These are phyloP conservation scores for Aspergillus carlsbadensis DNA, from an alignment of 495 filamentous ascomycete species.

Conservation along the genomic window DNA sequence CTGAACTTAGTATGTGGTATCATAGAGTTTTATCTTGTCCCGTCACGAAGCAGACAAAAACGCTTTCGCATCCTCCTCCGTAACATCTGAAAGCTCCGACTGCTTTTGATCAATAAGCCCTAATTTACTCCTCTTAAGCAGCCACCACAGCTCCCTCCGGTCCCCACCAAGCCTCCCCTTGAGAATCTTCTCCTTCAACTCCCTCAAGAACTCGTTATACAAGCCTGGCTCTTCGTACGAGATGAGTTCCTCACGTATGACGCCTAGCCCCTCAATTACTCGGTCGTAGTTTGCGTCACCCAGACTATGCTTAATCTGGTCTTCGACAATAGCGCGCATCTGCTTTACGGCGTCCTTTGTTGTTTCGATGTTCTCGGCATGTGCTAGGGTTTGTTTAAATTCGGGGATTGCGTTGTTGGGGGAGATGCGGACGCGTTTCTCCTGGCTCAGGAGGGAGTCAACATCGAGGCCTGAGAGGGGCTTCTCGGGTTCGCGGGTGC, in stretches of 20 bases:
- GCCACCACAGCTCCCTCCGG: conserved; percentile 79
- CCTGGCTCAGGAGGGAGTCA: conserved; percentile 65
- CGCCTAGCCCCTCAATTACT: conserved; percentile 72
- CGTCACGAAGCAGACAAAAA: conserved; percentile 33
- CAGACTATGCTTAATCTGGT: conserved; percentile 67
- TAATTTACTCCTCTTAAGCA: conserved; percentile 62
- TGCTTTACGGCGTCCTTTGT: conserved; percentile 71
- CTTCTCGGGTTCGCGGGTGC: conserved; percentile 66
- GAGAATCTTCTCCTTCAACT: conserved; percentile 71
- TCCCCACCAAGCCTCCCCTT: conserved; percentile 76
- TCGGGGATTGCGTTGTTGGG: conserved; percentile 82
- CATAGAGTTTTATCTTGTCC: neutral
- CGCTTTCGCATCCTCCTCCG: conserved; percentile 64
- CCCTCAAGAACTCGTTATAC: conserved; percentile 73
- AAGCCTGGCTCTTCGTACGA: conserved; percentile 71
- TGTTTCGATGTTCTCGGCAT: conserved; percentile 57
- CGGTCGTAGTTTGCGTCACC: conserved; percentile 73
- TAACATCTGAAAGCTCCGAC: conserved; percentile 61
- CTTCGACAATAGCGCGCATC: conserved; percentile 68
- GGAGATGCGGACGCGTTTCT: conserved; percentile 66
- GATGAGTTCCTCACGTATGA: conserved; percentile 74
- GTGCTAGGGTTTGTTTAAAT: conserved; percentile 78
- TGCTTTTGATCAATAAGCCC: conserved; percentile 68
- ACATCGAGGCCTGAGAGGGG: conserved; percentile 92
- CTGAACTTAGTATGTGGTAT: no score